Conservation (phyloP, 768 basidiomycete species). For the Termitomyces sp. region DNA sequence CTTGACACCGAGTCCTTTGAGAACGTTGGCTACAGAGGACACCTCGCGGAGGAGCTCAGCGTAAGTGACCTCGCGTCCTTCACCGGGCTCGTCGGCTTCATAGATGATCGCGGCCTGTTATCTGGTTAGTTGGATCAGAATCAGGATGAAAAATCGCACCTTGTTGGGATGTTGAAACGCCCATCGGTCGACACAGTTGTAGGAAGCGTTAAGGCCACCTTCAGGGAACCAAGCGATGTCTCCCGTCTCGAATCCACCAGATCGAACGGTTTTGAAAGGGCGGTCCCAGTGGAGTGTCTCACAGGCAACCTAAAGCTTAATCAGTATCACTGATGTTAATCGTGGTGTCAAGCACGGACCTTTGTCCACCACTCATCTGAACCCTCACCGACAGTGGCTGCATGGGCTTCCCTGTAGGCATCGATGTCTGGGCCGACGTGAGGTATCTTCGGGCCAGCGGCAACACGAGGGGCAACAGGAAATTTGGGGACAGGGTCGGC, state of each 20-base stretch:
- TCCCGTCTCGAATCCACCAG: slow-evolving; percentile 79
- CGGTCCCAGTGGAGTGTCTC: slow-evolving; percentile 83
- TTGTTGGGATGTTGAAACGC: slow-evolving; percentile 86
- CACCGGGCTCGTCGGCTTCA: slow-evolving; percentile 91
- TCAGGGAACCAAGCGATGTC: slow-evolving; percentile 97
- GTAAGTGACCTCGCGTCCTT: slow-evolving; percentile 74
- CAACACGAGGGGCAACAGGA: slow-evolving; percentile 73
- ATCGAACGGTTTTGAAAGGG: slow-evolving; percentile 81
- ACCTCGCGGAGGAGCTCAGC: slow-evolving; percentile 87
- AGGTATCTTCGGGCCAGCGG: slow-evolving; percentile 56
- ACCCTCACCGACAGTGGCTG: slow-evolving; percentile 65
- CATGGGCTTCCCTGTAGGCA: slow-evolving; percentile 67
- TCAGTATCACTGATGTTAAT: not conserved
- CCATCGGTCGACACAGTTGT: slow-evolving; percentile 98
- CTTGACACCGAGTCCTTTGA: slow-evolving; percentile 84
- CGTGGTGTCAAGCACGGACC: slow-evolving; percentile 31
- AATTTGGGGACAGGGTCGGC: slow-evolving; percentile 31
- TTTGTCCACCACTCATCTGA: slow-evolving; percentile 88
- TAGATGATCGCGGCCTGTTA: slow-evolving; percentile 90
- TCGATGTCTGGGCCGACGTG: slow-evolving; percentile 77
- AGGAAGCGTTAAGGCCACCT: slow-evolving; percentile 86
- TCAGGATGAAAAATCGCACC: slow-evolving; percentile 26
- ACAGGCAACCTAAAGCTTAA: slow-evolving; percentile 50
- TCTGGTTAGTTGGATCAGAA: not conserved
- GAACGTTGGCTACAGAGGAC: slow-evolving; percentile 84